Evolutionary conservation across 805 yeast species (phyloP).

Genomic region (Maudiozyma bulderi): DNA sequence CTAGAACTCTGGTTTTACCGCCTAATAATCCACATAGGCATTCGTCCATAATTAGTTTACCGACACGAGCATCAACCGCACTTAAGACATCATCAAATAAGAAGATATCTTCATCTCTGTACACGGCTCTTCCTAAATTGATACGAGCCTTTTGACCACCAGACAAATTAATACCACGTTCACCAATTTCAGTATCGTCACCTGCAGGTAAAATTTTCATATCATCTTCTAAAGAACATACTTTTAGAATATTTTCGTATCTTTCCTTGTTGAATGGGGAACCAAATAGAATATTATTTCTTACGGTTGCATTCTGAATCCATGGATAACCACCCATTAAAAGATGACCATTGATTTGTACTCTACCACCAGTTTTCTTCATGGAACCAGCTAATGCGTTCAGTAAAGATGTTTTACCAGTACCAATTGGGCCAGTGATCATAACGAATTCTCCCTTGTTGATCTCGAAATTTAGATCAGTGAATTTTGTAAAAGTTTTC

Average conservation of each 20-base stretch:
- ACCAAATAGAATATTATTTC: conserved; percentile 69
- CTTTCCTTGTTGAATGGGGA: conserved; percentile 38
- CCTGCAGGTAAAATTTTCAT: conserved; percentile 61
- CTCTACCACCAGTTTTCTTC: conserved; percentile 44
- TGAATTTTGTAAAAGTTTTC: conserved; percentile 32
- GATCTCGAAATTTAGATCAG: conserved; percentile 42
- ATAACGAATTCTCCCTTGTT: conserved; percentile 58
- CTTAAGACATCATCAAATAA: conserved; percentile 71
- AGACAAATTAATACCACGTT: conserved; percentile 72
- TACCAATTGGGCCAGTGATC: conserved; percentile 58
- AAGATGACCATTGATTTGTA: conserved; percentile 45
- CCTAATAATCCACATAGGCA: conserved; percentile 54
- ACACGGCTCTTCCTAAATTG: conserved; percentile 70
- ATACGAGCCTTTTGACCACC: conserved; percentile 87
- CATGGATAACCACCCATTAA: conserved; percentile 61
- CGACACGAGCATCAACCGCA: conserved; percentile 83
- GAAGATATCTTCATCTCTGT: conserved; percentile 56
- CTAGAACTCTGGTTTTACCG: conserved; percentile 58
- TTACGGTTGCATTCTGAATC: conserved; percentile 74
- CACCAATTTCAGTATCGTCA: conserved; percentile 74
- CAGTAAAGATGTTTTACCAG: conserved; percentile 70
- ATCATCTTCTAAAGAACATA: conserved; percentile 62
- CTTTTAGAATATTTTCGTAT: conserved; percentile 47
- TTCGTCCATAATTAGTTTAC: conserved; percentile 62
- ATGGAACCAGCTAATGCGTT: conserved; percentile 66